A percentile compares a stretch with the other conserved stretches of the same genome.
These are phyloP conservation scores for Lindgomyces ingoldianus DNA, from an alignment of 495 filamentous ascomycete genomes.

Conservation along the genomic window DNA sequence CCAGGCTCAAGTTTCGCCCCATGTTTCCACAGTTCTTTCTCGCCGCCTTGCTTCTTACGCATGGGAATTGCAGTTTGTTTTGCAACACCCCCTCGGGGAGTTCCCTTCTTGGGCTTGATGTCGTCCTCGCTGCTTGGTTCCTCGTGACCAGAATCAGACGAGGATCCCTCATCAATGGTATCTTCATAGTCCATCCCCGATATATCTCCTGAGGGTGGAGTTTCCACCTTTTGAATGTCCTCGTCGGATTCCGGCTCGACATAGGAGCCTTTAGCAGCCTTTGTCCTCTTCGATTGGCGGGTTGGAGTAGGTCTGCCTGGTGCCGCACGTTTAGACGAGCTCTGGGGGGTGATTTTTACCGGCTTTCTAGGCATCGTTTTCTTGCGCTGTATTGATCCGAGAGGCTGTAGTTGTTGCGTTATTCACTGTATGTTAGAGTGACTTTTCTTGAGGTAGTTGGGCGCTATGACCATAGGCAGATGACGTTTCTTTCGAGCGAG, in stretches of 20 bases:
- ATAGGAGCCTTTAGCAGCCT: slow-evolving; percentile 60
- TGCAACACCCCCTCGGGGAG: slow-evolving; percentile 23
- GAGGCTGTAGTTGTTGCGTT: not conserved
- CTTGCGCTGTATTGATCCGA: not conserved
- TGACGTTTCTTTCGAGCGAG: too few relatives aligned
- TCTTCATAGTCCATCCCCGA: slow-evolving; percentile 48
- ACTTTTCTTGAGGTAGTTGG: not conserved
- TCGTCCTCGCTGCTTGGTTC: slow-evolving; percentile 43
- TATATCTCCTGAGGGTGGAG: slow-evolving; percentile 28
- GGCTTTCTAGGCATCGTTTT: slow-evolving; percentile 27
- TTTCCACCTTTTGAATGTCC: too few relatives aligned
- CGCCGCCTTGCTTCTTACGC: slow-evolving; percentile 40
- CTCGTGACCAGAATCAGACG: slow-evolving; percentile 31
- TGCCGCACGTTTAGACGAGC: slow-evolving; percentile 41
- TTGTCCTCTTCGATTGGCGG: slow-evolving; percentile 52
- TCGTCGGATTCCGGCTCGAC: slow-evolving; percentile 47
- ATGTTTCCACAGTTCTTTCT: slow-evolving; percentile 59
- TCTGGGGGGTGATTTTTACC: slow-evolving; percentile 8
- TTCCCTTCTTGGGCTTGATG: slow-evolving; percentile 33
- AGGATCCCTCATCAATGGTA: not conserved
- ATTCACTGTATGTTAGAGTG: not conserved
- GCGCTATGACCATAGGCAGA: not conserved
- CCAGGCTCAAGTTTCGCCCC: slow-evolving; percentile 63
- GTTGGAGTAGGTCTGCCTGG: slow-evolving; percentile 32
- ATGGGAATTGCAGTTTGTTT: slow-evolving; percentile 36